These are phyloP conservation scores for Pharnaceum exiguum DNA, from an alignment of 148 eudicot genomes.

Conservation along the genomic window DNA sequence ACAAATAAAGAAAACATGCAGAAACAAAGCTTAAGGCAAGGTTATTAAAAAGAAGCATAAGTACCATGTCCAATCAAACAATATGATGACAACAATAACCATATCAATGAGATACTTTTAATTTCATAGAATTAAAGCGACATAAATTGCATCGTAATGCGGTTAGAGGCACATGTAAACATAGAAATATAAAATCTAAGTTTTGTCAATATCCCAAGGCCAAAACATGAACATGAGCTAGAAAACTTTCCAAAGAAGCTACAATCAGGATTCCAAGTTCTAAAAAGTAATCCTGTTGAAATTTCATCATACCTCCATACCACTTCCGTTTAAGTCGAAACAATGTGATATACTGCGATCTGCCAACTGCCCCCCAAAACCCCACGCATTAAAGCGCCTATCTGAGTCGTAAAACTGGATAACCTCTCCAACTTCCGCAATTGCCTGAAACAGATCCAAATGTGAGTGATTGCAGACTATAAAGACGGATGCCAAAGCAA, in stretches of 20 bases:
- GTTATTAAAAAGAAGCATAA: too few species aligned
- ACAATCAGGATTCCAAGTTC: too few species aligned
- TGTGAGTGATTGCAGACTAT: too few species aligned
- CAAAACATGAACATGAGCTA: too few species aligned
- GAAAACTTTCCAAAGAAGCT: too few species aligned
- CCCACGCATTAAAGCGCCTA: slow-evolving; percentile 86
- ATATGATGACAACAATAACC: too few species aligned
- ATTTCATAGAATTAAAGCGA: background rate
- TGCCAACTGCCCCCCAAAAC: slow-evolving; percentile 61
- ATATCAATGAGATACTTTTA: background rate
- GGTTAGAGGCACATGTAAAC: background rate
- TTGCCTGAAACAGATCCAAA: slow-evolving; percentile 52
- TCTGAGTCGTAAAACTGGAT: slow-evolving; percentile 90
- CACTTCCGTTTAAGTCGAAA: slow-evolving; percentile 61
- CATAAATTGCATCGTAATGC: background rate
- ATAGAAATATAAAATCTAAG: background rate
- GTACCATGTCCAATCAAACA: too few species aligned
- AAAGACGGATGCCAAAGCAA: too few species aligned
- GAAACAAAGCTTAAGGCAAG: too few species aligned
- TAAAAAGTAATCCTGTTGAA: too few species aligned
- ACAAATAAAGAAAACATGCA: background rate
- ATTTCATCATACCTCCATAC: slow-evolving; percentile 24
- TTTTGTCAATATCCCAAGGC: too few species aligned
- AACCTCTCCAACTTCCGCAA: slow-evolving; percentile 76
- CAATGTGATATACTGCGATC: slow-evolving; percentile 70